Evolutionary conservation across 495 filamentous ascomycete genomes (phyloP).

Genomic region (Letharia lupina): DNA sequence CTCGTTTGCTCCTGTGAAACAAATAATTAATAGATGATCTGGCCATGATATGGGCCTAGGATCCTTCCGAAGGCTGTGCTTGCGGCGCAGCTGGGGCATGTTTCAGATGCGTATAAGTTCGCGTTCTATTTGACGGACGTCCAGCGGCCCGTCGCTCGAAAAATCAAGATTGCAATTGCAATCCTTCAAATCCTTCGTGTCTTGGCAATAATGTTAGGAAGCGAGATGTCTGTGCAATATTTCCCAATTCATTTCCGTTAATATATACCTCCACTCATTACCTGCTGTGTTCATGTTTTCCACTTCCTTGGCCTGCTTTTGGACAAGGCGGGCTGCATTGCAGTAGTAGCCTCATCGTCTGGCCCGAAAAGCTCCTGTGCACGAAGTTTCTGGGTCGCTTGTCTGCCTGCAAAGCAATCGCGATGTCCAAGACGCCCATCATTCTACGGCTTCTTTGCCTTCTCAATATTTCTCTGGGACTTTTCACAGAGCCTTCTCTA

Average conservation of each 20-base stretch:
- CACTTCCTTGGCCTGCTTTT: too few relatives aligned
- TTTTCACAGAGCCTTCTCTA: neutral
- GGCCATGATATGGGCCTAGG: neutral
- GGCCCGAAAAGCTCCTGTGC: too few relatives aligned
- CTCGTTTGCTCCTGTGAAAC: too few relatives aligned
- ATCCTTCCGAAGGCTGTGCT: neutral
- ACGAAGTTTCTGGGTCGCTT: neutral
- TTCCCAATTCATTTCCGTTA: too few relatives aligned
- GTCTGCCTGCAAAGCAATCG: neutral
- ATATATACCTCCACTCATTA: too few relatives aligned
- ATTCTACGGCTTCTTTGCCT: neutral
- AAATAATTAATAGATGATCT: too few relatives aligned
- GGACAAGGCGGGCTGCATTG: too few relatives aligned
- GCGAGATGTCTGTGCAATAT: too few relatives aligned
- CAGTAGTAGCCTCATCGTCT: too few relatives aligned
- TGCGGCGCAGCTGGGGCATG: neutral
- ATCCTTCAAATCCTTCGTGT: neutral
- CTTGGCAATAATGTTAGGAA: too few relatives aligned
- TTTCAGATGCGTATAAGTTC: neutral
- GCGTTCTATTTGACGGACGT: neutral
- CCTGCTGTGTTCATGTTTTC: too few relatives aligned
- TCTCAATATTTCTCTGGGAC: neutral
- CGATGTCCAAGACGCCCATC: neutral
- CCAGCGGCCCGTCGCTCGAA: neutral
- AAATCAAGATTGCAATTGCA: neutral